These are phyloP conservation scores for Mortierella sp. DNA, from an alignment of 371 early-diverging fungal species.

Conservation along the genomic window DNA sequence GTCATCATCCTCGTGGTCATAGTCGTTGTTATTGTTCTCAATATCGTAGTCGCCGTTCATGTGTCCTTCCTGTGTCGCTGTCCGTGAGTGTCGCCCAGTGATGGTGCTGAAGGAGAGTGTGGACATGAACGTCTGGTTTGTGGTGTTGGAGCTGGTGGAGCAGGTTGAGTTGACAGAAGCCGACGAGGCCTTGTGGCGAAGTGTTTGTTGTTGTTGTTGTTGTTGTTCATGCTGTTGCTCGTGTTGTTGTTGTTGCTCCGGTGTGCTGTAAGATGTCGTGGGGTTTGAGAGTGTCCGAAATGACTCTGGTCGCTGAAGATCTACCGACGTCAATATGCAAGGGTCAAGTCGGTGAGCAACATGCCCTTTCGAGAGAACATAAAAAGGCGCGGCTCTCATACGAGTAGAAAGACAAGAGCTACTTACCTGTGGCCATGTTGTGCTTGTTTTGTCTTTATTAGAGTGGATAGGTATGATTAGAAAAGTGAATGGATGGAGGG, in stretches of 20 bases:
- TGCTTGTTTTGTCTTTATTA: too few species aligned
- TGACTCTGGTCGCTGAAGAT: slow-evolving; percentile 1
- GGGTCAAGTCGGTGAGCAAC: not conserved
- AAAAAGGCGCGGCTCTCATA: too few species aligned
- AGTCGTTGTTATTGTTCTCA: not conserved
- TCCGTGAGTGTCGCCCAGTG: slow-evolving; percentile 24
- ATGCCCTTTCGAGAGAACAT: too few species aligned
- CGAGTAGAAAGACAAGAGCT: too few species aligned
- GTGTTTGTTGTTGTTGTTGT: not conserved
- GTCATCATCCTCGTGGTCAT: slow-evolving; percentile 7
- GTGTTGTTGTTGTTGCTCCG: not conserved
- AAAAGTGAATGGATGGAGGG: not conserved
- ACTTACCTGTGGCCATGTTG: too few species aligned
- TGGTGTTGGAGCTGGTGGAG: slow-evolving; percentile 30
- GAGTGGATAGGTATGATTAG: not conserved
- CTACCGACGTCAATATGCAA: not conserved
- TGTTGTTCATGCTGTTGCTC: not conserved
- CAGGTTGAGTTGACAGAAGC: slow-evolving; percentile 35
- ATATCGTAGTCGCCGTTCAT: not conserved
- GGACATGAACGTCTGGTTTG: slow-evolving; percentile 45
- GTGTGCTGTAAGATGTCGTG: not conserved
- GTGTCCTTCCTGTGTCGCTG: slow-evolving; percentile 2
- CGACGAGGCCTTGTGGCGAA: slow-evolving; percentile 23
- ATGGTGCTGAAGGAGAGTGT: slow-evolving; percentile 38
- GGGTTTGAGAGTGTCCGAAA: not conserved